Evolutionary conservation across 768 basidiomycete genomes (phyloP).

Genomic region (Boletus pseudo-olivaceus): DNA sequence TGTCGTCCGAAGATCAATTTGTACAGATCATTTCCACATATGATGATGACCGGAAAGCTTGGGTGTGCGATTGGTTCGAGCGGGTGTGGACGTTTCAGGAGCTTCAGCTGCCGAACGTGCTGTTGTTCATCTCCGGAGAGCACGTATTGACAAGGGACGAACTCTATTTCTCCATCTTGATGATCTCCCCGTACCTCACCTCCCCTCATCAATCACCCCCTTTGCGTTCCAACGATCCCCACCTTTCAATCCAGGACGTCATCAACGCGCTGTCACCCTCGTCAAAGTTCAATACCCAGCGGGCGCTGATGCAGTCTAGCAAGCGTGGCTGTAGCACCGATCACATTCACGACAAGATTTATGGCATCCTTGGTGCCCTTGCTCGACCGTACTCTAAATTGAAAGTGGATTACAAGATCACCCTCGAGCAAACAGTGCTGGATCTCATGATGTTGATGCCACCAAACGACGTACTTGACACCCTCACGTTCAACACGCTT

Average conservation of each 20-base stretch:
- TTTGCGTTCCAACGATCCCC: not conserved
- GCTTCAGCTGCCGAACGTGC: constrained; percentile 3
- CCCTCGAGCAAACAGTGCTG: not conserved
- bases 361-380: constrained; percentile 10
- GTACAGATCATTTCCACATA: not conserved
- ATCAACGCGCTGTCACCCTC: constrained; percentile 7
- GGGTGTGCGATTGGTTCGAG: constrained; percentile 15
- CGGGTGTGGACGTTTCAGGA: constrained; percentile 16
- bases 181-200: constrained; percentile 12
- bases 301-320: constrained; percentile 8
- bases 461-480: constrained; percentile 6
- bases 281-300: constrained; percentile 3
- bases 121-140: constrained; percentile 11
- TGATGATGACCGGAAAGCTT: constrained; percentile 4
- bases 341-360: constrained; percentile 6
- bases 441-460: constrained; percentile 9
- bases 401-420: constrained; percentile 1
- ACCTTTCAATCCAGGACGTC: constrained; percentile 5
- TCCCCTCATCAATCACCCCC: not conserved
- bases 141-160: constrained; percentile 2
- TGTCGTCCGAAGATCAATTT: not conserved
- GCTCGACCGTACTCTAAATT: not conserved
- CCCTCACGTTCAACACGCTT: constrained; percentile 9
- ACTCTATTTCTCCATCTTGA: constrained; percentile 5
- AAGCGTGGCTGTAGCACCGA: not conserved